Base-by-base conservation (phyloP, 306 rosid species). In the Boehmeria nivea region DNA sequence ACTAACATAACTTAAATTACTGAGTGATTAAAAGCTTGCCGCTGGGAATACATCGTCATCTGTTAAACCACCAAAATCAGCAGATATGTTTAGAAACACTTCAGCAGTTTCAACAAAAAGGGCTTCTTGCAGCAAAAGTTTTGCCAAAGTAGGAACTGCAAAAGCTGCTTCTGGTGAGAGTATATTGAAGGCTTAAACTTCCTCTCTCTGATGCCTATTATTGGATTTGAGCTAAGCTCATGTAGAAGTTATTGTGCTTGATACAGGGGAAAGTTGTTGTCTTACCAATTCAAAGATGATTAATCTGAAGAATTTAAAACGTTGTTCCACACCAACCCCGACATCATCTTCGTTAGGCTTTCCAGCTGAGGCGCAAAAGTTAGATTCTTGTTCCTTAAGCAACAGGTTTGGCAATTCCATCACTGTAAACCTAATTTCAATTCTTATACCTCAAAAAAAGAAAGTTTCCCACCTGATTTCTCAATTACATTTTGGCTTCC, bases 31-130 rank as follows among this genome's bases (percentile, higher is more conserved):
- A 65, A n/a, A 78, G 80, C 61, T 15, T 52, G 39, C 52, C 44
- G 63, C 67, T 43, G 73, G 48, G n/a, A 58, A 53, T 42, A n/a
- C 69, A 31, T 25, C 77, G 22, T 58, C 72, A 18, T 64, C 60
- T 57, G 74, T 37, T 45, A 75, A 75, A 65, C 77, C 77, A 16
- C 72, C 68, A 3, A 81, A 70, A 78, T 46, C 68, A 38, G 47
- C 59, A 16, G 59, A 59, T 55, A n/a, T 51, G 43, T 28, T 16
- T 55, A 66, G 48, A 51, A 52, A 51, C 34, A 15, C 48, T 51
- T 43, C 67, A 13, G 44, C 21, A 62, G 44, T 51, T 65, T 56
- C 72, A 66, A 38, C 62, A 23, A 69, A 73, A 49, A 77, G 60
- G 43, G 42, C 67, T 53, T 56, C 73, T 54, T 40, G 46, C 53